Conservation (phyloP, 371 early-diverging fungal genomes). For the Syncephalastrum racemosum region DNA sequence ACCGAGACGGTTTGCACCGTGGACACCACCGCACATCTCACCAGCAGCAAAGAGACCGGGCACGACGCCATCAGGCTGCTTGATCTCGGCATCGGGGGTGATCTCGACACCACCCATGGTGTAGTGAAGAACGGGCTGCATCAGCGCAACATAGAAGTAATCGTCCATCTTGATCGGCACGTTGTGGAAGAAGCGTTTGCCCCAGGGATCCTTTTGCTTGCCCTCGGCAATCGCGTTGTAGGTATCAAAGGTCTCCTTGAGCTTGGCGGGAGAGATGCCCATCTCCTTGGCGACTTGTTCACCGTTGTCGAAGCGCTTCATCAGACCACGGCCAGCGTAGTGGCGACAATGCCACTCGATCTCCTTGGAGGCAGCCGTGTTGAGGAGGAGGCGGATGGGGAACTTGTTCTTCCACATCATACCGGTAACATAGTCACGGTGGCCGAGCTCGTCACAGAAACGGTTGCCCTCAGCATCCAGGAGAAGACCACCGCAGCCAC, state of each 20-base stretch:
- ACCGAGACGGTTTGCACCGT: conserved; percentile 56
- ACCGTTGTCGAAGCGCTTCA: conserved; percentile 76
- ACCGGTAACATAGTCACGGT: conserved; percentile 84
- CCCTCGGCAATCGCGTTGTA: conserved; percentile 80
- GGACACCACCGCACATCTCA: conserved; percentile 77
- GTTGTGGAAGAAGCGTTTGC: conserved; percentile 91
- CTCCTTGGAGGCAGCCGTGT: conserved; percentile 83
- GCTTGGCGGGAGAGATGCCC: conserved; percentile 63
- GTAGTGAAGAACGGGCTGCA: conserved; percentile 94
- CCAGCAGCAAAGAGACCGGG: conserved; percentile 93
- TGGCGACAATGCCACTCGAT: conserved; percentile 96
- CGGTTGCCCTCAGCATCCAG: conserved; percentile 83
- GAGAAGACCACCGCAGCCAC: conserved; percentile 93
- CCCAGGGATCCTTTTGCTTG: conserved; percentile 80
- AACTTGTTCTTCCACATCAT: conserved; percentile 84
- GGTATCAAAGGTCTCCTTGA: conserved; percentile 77
- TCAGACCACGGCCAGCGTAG: conserved; percentile 88
- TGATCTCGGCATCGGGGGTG: conserved; percentile 75
- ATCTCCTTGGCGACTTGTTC: conserved; percentile 83
- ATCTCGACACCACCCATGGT: conserved; percentile 97
- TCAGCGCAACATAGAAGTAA: conserved; percentile 82
- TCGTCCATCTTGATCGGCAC: conserved; percentile 71
- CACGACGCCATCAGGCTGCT: conserved; percentile 56
- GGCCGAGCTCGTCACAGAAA: conserved; percentile 92
- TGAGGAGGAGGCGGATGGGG: conserved; percentile 85